These are phyloP conservation scores for Raffaelea arxii DNA, from an alignment of 2,329 filamentous ascomycete genomes.

Conservation along the genomic window DNA sequence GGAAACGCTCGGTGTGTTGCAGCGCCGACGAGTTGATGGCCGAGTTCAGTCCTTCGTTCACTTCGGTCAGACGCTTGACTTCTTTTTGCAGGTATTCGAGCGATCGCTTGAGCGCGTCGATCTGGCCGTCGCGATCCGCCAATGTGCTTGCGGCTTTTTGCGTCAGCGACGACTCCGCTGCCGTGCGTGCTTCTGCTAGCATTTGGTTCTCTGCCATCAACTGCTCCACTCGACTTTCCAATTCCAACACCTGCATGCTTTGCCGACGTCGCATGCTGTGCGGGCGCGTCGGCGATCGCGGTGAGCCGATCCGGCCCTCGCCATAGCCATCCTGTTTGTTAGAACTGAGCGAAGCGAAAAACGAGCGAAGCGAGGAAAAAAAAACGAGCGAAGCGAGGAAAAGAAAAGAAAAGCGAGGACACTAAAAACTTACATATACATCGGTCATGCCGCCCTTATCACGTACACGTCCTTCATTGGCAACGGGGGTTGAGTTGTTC, in stretches of 20 bases:
- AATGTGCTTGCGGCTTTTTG: constrained; percentile 61
- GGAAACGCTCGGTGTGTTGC: constrained; percentile 64
- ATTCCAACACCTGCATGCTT: constrained; percentile 92
- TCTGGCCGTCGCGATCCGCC: constrained; percentile 76
- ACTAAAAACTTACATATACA: constrained; percentile 67
- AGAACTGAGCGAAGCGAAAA: not conserved
- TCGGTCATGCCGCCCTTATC: constrained; percentile 73
- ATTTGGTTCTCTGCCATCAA: constrained; percentile 75
- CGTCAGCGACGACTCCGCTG: constrained; percentile 49
- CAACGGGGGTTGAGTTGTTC: constrained; percentile 53
- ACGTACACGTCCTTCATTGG: constrained; percentile 79
- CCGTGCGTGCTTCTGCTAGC: constrained; percentile 61
- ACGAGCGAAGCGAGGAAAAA: not conserved
- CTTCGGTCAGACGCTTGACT: constrained; percentile 67
- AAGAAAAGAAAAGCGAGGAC: constrained; percentile 3
- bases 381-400: not conserved
- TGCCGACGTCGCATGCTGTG: constrained; percentile 94
- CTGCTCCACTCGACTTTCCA: constrained; percentile 78
- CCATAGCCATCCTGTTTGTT: constrained; percentile 74
- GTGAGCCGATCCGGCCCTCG: constrained; percentile 76
- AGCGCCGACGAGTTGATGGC: constrained; percentile 68
- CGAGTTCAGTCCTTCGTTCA: constrained; percentile 70
- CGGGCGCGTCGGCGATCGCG: constrained; percentile 84
- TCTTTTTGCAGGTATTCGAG: constrained; percentile 76
- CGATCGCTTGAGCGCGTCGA: constrained; percentile 69